Percentiles rank a stretch among this genome's conserved stretches.
Evolutionary conservation across 352 stramenopile genomes (phyloP).

Genomic region (Globisporangium rhizosaccharum): DNA sequence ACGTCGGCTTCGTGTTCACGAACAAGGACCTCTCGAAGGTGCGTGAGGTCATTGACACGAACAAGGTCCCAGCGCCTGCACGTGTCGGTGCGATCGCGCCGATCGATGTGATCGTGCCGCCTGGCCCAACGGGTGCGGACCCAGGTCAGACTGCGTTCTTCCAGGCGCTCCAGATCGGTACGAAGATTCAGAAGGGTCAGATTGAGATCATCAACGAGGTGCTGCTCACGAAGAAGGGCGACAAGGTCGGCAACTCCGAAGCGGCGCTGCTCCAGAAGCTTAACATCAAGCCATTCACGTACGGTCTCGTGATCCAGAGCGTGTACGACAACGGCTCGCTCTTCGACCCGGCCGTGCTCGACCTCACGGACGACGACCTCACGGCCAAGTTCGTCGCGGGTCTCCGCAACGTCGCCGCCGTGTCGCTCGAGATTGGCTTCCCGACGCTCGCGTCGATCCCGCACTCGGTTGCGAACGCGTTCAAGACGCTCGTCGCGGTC

Average conservation of each 20-base stretch:
- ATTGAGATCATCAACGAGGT: constrained; percentile 99
- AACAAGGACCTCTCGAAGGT: constrained; percentile 95
- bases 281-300: constrained; percentile 98
- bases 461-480: constrained; percentile 98
- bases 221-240: constrained; percentile 92
- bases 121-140: constrained; percentile 98
- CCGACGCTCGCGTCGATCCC: constrained; percentile 97
- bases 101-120: constrained; percentile 95
- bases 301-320: constrained; percentile 94
- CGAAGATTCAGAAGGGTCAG: constrained; percentile 99
- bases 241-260: constrained; percentile 98
- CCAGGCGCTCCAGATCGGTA: constrained; percentile 98
- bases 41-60: constrained; percentile 81
- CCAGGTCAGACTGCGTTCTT: constrained; percentile 99
- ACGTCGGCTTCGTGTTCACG: constrained; percentile 99
- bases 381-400: constrained; percentile 94
- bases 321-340: constrained; percentile 99
- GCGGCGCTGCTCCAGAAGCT: constrained; percentile 98
- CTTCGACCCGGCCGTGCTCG: constrained; percentile 97
- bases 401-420: constrained; percentile 91
- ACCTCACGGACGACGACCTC: constrained; percentile 98
- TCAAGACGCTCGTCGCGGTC: constrained; percentile 96
- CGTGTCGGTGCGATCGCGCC: constrained; percentile 95
- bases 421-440: constrained; percentile 95
- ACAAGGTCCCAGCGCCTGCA: constrained; percentile 94